A percentile compares a stretch with the other conserved stretches of the same genome.
phyloP scores from a whole-genome alignment of 371 early-diverging fungal species.

The Fennellomyces sp. region DNA sequence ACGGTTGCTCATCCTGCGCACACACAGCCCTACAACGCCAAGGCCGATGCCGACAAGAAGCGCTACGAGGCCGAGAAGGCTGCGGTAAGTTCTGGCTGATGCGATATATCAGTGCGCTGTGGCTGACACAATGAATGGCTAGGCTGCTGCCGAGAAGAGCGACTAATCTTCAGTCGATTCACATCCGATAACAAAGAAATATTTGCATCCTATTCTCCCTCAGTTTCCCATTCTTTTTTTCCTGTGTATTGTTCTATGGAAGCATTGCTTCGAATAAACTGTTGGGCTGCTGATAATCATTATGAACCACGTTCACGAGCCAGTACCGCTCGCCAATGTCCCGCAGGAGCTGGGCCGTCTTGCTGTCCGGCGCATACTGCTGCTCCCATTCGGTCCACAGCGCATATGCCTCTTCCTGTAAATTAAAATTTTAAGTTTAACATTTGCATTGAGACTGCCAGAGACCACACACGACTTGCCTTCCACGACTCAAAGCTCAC shows the following conservation, averaged over 20 bases:
- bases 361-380: constrained; percentile 66
- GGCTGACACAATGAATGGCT: not conserved
- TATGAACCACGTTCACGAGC: constrained; percentile 92
- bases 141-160: not conserved
- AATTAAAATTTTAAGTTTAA: constrained; percentile 5
- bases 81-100: constrained; percentile 30
- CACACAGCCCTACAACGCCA: constrained; percentile 48
- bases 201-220: not conserved
- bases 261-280: constrained; percentile 55
- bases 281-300: constrained; percentile 75
- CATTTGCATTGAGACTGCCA: constrained; percentile 15
- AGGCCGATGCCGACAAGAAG: constrained; percentile 68
- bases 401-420: constrained; percentile 82
- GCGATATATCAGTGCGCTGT: not conserved
- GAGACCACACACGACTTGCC: constrained; percentile 33
- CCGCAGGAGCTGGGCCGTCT: constrained; percentile 59
- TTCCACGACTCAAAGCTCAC: constrained; percentile 92
- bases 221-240: not conserved
- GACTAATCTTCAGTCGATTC: no score
- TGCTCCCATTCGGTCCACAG: constrained; percentile 92
- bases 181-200: not conserved
- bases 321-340: constrained; percentile 75
- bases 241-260: constrained; percentile 17
- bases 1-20: no score
- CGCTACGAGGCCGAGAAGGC: constrained; percentile 79